Evolutionary conservation across 352 stramenopile genomes (phyloP).

Genomic region (Phytophthora sp.): DNA sequence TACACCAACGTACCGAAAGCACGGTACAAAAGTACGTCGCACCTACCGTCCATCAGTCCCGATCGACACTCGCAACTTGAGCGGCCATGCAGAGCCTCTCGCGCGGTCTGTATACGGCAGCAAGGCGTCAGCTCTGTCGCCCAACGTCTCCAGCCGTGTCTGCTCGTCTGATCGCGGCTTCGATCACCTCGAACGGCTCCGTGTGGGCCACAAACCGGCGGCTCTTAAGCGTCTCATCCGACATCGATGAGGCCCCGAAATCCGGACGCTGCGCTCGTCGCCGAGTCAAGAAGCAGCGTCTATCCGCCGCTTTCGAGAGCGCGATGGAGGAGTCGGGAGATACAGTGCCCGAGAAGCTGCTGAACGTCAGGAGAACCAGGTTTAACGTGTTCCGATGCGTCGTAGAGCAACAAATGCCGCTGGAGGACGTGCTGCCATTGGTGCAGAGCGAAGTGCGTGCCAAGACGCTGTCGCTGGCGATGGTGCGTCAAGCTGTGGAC

Average conservation of each 20-base stretch:
- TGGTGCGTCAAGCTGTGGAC: slow-evolving; percentile 61
- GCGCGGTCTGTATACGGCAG: slow-evolving; percentile 10
- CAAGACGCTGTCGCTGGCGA: slow-evolving; percentile 35
- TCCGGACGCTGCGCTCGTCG: slow-evolving; percentile 23
- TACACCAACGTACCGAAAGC: neutral
- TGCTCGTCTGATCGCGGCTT: slow-evolving; percentile 5
- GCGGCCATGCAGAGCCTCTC: slow-evolving; percentile 25
- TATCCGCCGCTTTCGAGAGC: neutral
- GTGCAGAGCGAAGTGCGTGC: slow-evolving; percentile 49
- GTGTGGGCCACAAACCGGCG: slow-evolving; percentile 6
- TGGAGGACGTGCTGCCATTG: slow-evolving; percentile 58
- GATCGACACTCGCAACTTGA: neutral
- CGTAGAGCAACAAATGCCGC: slow-evolving; percentile 49
- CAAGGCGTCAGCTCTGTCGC: neutral
- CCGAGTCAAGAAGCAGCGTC: slow-evolving; percentile 13
- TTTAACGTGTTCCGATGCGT: slow-evolving; percentile 63
- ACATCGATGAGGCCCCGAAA: slow-evolving; percentile 5
- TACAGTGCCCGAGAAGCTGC: neutral
- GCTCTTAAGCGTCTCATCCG: slow-evolving; percentile 10
- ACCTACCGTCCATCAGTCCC: slow-evolving; percentile 7
- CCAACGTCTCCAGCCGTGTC: neutral
- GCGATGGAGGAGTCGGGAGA: neutral
- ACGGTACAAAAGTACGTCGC: neutral
- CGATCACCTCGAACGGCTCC: neutral
- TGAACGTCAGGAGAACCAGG: neutral